Conservation (phyloP, 2,329 filamentous ascomycete genomes). For the Fusarium circinatum region DNA sequence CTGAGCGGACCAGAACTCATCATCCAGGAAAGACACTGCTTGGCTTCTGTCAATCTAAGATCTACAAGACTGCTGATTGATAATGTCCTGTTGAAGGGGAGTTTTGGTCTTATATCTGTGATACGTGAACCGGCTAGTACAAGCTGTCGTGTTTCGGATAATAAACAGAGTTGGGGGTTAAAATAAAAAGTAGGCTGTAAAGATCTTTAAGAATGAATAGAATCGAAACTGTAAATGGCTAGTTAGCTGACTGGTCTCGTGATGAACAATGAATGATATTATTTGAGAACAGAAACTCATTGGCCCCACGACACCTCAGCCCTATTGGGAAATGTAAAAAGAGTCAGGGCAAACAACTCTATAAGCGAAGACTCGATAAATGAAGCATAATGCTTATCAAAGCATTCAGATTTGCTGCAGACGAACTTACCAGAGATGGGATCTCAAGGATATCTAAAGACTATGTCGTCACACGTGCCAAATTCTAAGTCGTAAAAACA, state of each 20-base stretch:
- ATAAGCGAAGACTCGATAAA: conserved; percentile 8
- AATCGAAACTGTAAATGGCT: conserved; percentile 37
- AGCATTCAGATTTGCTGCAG: conserved; percentile 3
- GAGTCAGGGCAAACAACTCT: conserved; percentile 4
- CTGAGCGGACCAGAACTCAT: conserved; percentile 66
- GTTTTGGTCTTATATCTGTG: background rate
- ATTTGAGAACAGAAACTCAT: conserved; percentile 25
- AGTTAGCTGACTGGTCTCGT: conserved; percentile 35
- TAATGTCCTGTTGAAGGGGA: background rate
- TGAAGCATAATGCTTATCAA: conserved; percentile 10
- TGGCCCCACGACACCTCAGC: conserved; percentile 20
- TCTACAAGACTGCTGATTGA: background rate
- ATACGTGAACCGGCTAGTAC: background rate
- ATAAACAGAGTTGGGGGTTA: background rate
- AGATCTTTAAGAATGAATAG: conserved; percentile 31
- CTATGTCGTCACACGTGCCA: conserved; percentile 42
- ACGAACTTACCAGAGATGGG: conserved; percentile 40
- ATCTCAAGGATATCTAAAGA: conserved; percentile 45
- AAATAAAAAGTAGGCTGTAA: conserved; percentile 24
- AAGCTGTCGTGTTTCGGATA: conserved; percentile 13
- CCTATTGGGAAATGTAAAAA: conserved; percentile 18
- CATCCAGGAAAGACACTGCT: conserved; percentile 36
- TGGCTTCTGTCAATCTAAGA: conserved; percentile 18
- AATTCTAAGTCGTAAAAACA: conserved; percentile 45
- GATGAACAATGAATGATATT: conserved; percentile 21